Conservation (phyloP, 306 rosid species). For the Potentilla sterilis region DNA sequence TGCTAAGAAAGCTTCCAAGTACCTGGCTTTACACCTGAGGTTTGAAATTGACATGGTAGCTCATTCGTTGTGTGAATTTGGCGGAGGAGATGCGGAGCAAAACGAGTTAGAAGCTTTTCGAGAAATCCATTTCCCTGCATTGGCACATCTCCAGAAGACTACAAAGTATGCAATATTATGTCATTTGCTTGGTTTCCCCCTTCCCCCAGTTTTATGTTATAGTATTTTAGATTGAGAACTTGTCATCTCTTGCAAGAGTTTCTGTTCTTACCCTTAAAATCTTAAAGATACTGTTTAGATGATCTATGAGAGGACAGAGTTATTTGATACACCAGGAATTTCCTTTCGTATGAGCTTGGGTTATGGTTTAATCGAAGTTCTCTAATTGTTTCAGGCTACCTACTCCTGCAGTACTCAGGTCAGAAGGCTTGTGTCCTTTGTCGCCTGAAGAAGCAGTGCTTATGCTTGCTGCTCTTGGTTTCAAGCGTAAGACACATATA, state of each 20-base stretch:
- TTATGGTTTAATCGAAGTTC: background rate
- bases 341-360: background rate
- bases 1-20: constrained; percentile 65
- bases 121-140: constrained; percentile 85
- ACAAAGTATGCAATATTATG: constrained; percentile 49
- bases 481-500: constrained; percentile 73
- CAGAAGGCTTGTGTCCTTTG: constrained; percentile 93
- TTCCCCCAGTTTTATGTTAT: background rate
- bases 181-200: background rate
- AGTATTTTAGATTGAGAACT: background rate
- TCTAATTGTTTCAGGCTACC: constrained; percentile 62
- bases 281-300: background rate
- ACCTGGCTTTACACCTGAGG: constrained; percentile 91
- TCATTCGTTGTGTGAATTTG: constrained; percentile 96
- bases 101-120: constrained; percentile 87
- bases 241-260: background rate
- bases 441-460: constrained; percentile 93
- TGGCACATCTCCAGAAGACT: constrained; percentile 61
- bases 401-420: constrained; percentile 71
- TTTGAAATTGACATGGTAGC: constrained; percentile 99
- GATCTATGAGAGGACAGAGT: background rate
- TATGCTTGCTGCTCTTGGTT: constrained; percentile 96
- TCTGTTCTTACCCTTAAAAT: background rate
- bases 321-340: constrained; percentile 5
- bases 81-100: constrained; percentile 91